Base-by-base conservation (phyloP, 345 rosid species). In the Sisymbrium irio region DNA sequence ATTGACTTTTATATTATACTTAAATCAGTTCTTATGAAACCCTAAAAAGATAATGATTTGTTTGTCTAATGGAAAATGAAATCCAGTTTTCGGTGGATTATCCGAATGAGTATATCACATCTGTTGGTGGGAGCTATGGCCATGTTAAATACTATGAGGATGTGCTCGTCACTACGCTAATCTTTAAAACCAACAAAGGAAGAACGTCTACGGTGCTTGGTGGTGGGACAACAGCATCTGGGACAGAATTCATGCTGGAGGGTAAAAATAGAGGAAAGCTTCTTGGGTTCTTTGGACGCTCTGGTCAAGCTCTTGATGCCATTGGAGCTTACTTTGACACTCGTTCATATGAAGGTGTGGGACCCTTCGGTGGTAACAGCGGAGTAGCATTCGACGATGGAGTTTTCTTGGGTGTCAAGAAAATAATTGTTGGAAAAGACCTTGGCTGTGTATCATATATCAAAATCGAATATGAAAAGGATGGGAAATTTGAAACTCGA, bases 71-170 rank as follows among this genome's bases (percentile, higher is more conserved):
- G 60, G 19, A 51, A 12, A 50, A 62, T 51, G 13, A 54, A 62
- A 73, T 73, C 3, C 60, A 75, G 78, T 75, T 75, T 40, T 5
- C 30, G 35, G 46, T 75, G 54, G 75, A 76, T 44, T 76, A 77
- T 64, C 80, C 80, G 4, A 59, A 40, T 27, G 80, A 77, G 30
- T 71, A 69, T 30, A 71, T 77, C 54, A 71, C 51, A 69, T 25
- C 66, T 5, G 61, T 77, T 63, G 65, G 71, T 42, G 80, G 80
- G 64, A 60, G 62, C 68, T 62, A 77, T 36, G 37, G 55, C 0
- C 5, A 8, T 17, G 18, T 15, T 47, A 10, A 32, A 0, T 1
- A 6, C 0, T 46, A 45, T 22, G 17, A 22, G 25, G 5, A 50
- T 45, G 40, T 1, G 9, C 12, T 65, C 1, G 46, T 65, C 72